These are phyloP conservation scores for Epichloe typhina DNA, from an alignment of 2,329 filamentous ascomycete genomes.

Conservation along the genomic window DNA sequence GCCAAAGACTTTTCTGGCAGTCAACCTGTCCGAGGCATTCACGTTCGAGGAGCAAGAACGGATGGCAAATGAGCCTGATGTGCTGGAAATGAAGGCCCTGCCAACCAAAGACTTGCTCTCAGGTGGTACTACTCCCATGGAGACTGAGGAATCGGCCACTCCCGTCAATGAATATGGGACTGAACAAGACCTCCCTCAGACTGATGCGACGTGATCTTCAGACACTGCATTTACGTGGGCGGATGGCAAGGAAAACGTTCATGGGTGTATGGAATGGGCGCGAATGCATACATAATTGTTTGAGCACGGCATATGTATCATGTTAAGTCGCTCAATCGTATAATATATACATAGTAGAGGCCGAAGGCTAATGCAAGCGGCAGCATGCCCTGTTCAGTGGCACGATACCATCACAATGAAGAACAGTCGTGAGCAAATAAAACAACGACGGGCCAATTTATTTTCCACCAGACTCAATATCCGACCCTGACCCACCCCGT, in stretches of 20 bases:
- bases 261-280: neutral
- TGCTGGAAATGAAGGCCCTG: constrained; percentile 33
- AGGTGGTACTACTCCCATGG: neutral
- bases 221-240: neutral
- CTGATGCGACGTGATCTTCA: neutral
- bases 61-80: constrained; percentile 32
- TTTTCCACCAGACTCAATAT: neutral
- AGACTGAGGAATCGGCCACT: neutral
- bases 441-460: neutral
- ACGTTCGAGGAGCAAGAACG: constrained; percentile 44
- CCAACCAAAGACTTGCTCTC: constrained; percentile 18
- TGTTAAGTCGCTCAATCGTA: too few species aligned
- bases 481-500: neutral
- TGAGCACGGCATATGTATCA: too few species aligned
- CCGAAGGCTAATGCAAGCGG: too few species aligned
- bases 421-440: neutral
- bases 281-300: neutral
- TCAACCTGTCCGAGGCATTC: constrained; percentile 51
- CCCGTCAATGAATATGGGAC: neutral
- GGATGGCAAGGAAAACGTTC: neutral
- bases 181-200: neutral
- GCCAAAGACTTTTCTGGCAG: constrained; percentile 51
- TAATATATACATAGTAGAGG: too few species aligned
- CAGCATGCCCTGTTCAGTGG: too few species aligned
- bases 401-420: too few species aligned